Base-by-base conservation (phyloP, 148 eudicot species). In the Vaccinium macrocarpon region DNA sequence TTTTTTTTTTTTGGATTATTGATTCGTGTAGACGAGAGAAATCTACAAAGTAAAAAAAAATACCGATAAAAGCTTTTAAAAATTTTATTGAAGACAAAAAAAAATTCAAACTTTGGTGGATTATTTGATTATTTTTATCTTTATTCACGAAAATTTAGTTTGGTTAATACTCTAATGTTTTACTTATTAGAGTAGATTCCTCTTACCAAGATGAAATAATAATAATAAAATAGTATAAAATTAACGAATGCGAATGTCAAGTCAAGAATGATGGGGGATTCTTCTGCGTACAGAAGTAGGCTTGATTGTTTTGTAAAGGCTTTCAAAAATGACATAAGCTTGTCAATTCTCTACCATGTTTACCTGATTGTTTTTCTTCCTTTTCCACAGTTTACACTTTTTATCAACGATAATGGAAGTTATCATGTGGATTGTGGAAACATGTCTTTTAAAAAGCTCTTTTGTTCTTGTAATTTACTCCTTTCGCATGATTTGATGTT, bases 191-290 rank as follows among this genome's bases (percentile, higher is more conserved):
- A 32, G 38, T 35, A 35, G 3, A 35, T 35, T 35, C 38, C 38
- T 35, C 3, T 32, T 32, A 1, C 2, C 38, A 35, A 35, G 4
- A 35, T 35, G 38, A 76, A 62, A 35, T 79, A 15, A 64, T 85
- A 35, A 84, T 88, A 88, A 92, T 95, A 32, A 32, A 32, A 32
- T 32, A 32, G 35, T 32, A 3, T 32, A 32, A 32, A 32, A 2
- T 32, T 35, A 35, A 35, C 38, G 3, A 2, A 35, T 35, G 38
- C 38, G 38, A 35, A 35, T 98, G 98, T 95, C 15, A 97, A 97
- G 87, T 97, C 99, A 74, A 90, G 99, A 90, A 97, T 97, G 99
- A 97, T 97, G 97, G 98, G 99, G 82, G 98, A 97, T 88, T 85
- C 99, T 53, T 84, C 98, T 56, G 73, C 90, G 15, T 97, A 97